phyloP scores from a whole-genome alignment of 2,329 filamentous ascomycete genomes.

The Chrysoporthe cubensis region DNA sequence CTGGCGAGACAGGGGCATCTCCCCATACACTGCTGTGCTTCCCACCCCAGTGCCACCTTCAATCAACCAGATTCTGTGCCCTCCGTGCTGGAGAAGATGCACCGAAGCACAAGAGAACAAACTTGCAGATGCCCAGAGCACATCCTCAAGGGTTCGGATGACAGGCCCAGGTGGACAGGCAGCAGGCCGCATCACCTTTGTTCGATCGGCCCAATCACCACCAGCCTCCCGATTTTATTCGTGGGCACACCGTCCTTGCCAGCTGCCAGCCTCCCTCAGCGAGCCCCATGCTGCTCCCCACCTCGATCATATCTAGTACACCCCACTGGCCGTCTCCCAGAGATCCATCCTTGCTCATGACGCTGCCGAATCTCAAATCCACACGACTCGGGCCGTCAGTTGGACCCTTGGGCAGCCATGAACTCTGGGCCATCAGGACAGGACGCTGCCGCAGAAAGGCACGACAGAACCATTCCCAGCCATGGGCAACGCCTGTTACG shows the following conservation, averaged over 20 bases:
- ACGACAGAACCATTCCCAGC: neutral
- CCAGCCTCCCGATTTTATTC: constrained; percentile 12
- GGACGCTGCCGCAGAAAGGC: too few species aligned
- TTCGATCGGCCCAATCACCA: neutral
- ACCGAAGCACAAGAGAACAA: neutral
- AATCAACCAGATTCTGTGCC: neutral
- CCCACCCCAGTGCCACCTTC: neutral
- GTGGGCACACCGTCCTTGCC: neutral
- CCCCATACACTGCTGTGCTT: neutral
- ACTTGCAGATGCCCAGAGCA: neutral
- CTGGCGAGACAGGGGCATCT: neutral
- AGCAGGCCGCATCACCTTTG: neutral
- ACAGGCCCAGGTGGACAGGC: neutral
- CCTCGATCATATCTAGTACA: neutral
- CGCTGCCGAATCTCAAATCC: too few species aligned
- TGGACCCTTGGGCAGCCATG: too few species aligned
- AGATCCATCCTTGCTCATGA: too few species aligned
- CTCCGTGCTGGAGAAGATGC: neutral
- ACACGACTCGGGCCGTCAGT: too few species aligned
- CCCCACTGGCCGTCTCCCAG: neutral
- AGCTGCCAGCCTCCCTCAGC: neutral
- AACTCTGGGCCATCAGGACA: too few species aligned
- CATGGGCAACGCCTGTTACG: neutral
- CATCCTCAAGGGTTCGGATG: neutral
- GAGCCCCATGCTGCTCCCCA: neutral